Base-by-base conservation (phyloP, 208 protist genomes). In the Porcisia deanei region DNA sequence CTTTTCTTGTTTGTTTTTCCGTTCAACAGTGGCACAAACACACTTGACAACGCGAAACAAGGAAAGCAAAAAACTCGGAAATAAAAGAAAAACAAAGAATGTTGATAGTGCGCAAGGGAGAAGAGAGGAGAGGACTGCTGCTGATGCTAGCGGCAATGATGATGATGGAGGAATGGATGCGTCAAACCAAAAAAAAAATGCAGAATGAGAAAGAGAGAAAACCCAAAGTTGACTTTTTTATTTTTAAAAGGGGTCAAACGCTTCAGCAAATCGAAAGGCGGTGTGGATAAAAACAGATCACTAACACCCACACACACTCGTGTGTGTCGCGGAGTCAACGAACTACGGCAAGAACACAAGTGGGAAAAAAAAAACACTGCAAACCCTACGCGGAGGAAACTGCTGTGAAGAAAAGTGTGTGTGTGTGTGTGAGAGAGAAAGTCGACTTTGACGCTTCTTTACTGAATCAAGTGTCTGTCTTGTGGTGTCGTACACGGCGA, bases 181-280 rank as follows among this genome's bases (percentile, higher is more conserved):
- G n/a, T 59, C 58, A 63, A 68, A 64, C 12, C 7, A 41, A 30
- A 22, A 64, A 20, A 22, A 64, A 25, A 54, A 58, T 55, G 58
- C 45, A 53, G 67, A 59, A 55, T 55, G 53, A 63, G 52, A 74
- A 57, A 79, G 55, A 79, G 30, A 30, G 60, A n/a, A 73, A 71
- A 70, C 74, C 3, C 12, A 49, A 77, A 18, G 37, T 43, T 60
- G 58, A 25, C 14, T 37, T 8, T 64, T 39, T 14, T 63, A 37
- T 49, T 52, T 52, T 52, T 52, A 52, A 12, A 12, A 52, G 47
- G 30, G 47, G 5, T 12, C 10, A 58, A n/a, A n/a, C 34, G 60
- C 6, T 20, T 2, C 1, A 63, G 12, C n/a, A 67, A 14, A 47
- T 16, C 25, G 18, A 37, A 49, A 39, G 22, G 20, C 37, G 34